phyloP scores from a whole-genome alignment of 805 yeast genomes.

The Candida pseudofarinosa region DNA sequence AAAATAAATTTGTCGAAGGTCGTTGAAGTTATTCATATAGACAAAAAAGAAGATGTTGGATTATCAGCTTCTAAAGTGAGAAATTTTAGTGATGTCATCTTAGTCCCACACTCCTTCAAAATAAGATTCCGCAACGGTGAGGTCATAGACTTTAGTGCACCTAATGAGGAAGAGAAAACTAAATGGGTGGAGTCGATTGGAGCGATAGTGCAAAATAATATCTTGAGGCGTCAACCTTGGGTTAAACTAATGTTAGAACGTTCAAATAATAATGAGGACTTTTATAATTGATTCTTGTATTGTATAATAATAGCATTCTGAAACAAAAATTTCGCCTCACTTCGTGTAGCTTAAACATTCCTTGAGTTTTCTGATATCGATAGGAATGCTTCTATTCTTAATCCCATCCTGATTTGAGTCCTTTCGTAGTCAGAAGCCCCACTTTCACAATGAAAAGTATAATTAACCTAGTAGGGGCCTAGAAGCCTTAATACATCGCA shows the following conservation, averaged over 20 bases:
- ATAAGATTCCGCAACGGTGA: constrained; percentile 77
- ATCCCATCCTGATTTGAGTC: no score
- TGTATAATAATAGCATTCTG: neutral
- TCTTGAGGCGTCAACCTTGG: constrained; percentile 59
- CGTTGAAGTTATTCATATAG: constrained; percentile 45
- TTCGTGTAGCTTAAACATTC: no score
- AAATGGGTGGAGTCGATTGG: constrained; percentile 65
- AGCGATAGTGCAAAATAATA: constrained; percentile 50
- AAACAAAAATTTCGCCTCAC: no score
- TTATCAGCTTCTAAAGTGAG: constrained; percentile 37
- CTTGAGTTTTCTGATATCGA: no score
- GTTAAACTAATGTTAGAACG: constrained; percentile 39
- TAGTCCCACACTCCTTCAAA: constrained; percentile 71
- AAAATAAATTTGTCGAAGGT: constrained; percentile 73
- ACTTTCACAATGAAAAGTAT: no score
- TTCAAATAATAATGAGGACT: neutral
- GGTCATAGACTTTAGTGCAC: constrained; percentile 81
- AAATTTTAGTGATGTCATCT: constrained; percentile 67
- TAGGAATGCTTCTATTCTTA: no score
- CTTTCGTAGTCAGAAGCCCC: no score
- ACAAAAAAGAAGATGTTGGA: constrained; percentile 27
- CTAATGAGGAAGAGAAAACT: constrained; percentile 53
- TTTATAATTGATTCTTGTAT: neutral
- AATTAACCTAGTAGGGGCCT: no score
- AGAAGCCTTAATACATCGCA: no score